Base-by-base conservation (phyloP, 129 eudicot species). In the Chrysanthemum makinoi region DNA sequence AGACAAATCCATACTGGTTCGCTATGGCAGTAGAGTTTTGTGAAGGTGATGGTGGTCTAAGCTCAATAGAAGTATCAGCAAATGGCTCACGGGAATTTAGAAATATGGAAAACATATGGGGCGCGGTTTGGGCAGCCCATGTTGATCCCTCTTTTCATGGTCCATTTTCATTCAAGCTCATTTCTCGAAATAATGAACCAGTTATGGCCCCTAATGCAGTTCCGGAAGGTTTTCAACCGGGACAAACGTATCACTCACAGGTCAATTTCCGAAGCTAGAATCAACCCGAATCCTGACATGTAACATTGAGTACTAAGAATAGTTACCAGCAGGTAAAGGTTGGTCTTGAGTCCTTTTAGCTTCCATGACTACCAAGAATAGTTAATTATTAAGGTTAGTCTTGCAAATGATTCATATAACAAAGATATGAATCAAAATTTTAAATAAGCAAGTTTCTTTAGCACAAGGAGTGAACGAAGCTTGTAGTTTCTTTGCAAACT, bases 111-210 rank as follows among this genome's bases (percentile, higher is more conserved):
- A 80, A 79, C 60, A 49, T 72, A 22, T 87, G 85, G 85, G 94
- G 89, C 10, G 89, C 94, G 11, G 86, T 82, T 52, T 87, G 87
- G 85, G 83, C 77, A 1, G 68, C 47, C 0, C 57, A 84, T 44
- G 49, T 74, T n/a, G 80, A 77, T 11, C 65, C 79, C 16, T 72
- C 74, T 17, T 63, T 73, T n/a, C 65, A 24, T 1, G 72, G 77
- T 6, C 94, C 94, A 18, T 87, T 69, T 47, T 61, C 89, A 11
- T 61, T 87, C 15, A 67, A 68, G 65, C 70, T 84, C 16, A 59
- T 73, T 11, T 49, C 74, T 9, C 61, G 55, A 1, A 71, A 5
- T 14, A 70, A 57, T 12, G 80, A 74, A 70, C 74, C 55, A 0
- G 20, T 82, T 54, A 51, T 71, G 16, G 89, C 94, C 1, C 17